phyloP scores from a whole-genome alignment of 2,329 filamentous ascomycete species.

The Clonostachys chloroleuca region DNA sequence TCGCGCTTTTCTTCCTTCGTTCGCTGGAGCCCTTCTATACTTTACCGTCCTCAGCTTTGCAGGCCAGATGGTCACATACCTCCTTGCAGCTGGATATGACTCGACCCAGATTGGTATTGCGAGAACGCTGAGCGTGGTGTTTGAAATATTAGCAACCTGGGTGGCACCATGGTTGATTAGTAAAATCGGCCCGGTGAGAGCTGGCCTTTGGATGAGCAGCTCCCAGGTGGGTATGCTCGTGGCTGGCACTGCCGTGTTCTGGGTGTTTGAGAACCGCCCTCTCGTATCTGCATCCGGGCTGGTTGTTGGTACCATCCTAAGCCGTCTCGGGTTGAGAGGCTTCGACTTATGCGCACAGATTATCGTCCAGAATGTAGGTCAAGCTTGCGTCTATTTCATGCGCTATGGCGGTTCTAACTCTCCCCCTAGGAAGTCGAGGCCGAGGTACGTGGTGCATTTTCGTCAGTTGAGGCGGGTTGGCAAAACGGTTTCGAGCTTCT shows the following conservation, averaged over 20 bases:
- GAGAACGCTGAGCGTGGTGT: constrained; percentile 43
- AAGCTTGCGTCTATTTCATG: too few species aligned
- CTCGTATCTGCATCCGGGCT: constrained; percentile 39
- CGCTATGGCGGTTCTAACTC: neutral
- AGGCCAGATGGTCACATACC: constrained; percentile 61
- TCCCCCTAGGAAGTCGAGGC: constrained; percentile 45
- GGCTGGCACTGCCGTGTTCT: constrained; percentile 35
- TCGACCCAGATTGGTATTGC: constrained; percentile 45
- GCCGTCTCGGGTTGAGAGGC: constrained; percentile 56
- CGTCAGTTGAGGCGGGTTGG: constrained; percentile 59
- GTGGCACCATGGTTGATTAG: constrained; percentile 49
- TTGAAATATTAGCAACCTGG: constrained; percentile 59
- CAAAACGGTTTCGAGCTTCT: constrained; percentile 69
- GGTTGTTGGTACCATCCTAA: constrained; percentile 45
- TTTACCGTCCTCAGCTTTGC: constrained; percentile 55
- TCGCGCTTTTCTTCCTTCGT: constrained; percentile 53
- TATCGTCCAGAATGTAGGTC: constrained; percentile 58
- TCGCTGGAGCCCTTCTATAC: constrained; percentile 56
- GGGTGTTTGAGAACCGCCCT: constrained; percentile 12
- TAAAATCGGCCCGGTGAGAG: constrained; percentile 51
- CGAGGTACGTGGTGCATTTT: constrained; percentile 59
- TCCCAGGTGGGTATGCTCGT: constrained; percentile 60
- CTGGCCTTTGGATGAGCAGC: constrained; percentile 65
- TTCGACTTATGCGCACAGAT: constrained; percentile 57
- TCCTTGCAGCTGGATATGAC: constrained; percentile 48